Conservation (phyloP, 768 basidiomycete genomes). For the Hericium rajendrae region DNA sequence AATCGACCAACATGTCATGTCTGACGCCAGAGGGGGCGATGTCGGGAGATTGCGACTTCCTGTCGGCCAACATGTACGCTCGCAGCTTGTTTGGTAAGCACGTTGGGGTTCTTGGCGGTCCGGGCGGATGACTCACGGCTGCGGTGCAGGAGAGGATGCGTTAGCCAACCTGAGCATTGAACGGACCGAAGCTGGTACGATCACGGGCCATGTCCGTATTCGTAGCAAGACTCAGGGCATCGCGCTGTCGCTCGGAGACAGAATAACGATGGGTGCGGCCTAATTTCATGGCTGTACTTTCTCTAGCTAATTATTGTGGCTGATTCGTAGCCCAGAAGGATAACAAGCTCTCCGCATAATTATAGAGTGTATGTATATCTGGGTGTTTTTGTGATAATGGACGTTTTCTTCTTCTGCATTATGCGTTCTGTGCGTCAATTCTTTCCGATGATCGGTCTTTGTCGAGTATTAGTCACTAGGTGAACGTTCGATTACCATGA, state of each 20-base stretch:
- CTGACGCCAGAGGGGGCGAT: conserved; percentile 82
- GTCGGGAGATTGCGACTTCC: conserved; percentile 94
- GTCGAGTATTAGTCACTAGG: too few species aligned
- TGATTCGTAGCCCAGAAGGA: conserved; percentile 31
- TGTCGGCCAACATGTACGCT: conserved; percentile 95
- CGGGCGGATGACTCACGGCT: too few species aligned
- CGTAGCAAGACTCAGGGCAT: conserved; percentile 98
- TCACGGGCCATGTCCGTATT: conserved; percentile 92
- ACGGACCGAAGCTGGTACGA: conserved; percentile 66
- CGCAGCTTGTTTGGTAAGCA: conserved; percentile 81
- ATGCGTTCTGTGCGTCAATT: too few species aligned
- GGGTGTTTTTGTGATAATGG: background rate
- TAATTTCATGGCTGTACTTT: background rate
- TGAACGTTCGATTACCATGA: too few species aligned
- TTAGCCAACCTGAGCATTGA: conserved; percentile 93
- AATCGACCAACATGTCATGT: conserved; percentile 95
- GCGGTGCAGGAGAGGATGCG: conserved; percentile 75
- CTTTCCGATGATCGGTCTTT: too few species aligned
- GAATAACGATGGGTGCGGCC: conserved; percentile 55
- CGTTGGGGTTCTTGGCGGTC: background rate
- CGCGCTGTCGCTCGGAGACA: conserved; percentile 86
- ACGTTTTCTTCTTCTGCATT: background rate
- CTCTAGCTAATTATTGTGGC: conserved; percentile 7
- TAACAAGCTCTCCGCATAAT: conserved; percentile 26
- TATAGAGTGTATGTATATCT: background rate